Evolutionary conservation across 768 basidiomycete species (phyloP).

Genomic region (Arthromyces matolae): DNA sequence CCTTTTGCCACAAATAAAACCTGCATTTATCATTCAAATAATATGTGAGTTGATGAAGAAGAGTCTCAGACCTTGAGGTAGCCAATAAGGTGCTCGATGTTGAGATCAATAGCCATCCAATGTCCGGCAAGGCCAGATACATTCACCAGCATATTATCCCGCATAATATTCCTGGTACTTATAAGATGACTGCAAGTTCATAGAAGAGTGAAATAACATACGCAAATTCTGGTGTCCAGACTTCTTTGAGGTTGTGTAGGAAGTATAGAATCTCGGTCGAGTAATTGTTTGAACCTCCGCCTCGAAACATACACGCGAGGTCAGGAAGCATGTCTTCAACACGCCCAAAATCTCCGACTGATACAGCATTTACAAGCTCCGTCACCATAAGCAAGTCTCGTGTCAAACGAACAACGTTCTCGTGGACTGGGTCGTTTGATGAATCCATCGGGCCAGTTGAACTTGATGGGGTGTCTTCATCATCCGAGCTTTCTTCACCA

Average conservation of each 20-base stretch:
- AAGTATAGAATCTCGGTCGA: slow-evolving; percentile 28
- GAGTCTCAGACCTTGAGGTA: slow-evolving; percentile 26
- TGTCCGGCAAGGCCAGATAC: slow-evolving; percentile 28
- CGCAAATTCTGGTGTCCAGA: slow-evolving; percentile 32
- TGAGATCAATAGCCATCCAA: slow-evolving; percentile 31
- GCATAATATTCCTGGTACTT: slow-evolving; percentile 29
- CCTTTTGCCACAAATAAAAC: slow-evolving; percentile 28
- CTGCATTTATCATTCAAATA: slow-evolving; percentile 7
- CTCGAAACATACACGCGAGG: slow-evolving; percentile 27
- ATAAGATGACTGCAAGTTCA: background rate
- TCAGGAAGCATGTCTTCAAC: slow-evolving; percentile 27
- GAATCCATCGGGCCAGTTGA: background rate
- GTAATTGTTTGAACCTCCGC: slow-evolving; percentile 30
- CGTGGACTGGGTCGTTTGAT: slow-evolving; percentile 14
- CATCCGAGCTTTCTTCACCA: background rate
- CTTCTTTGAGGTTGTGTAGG: slow-evolving; percentile 23
- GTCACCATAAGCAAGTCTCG: slow-evolving; percentile 28
- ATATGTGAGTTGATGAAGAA: background rate
- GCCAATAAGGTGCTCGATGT: slow-evolving; percentile 35
- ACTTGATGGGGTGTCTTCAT: background rate
- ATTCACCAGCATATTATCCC: slow-evolving; percentile 33
- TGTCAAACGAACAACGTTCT: slow-evolving; percentile 24
- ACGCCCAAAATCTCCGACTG: slow-evolving; percentile 28
- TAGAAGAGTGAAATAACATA: slow-evolving; percentile 12
- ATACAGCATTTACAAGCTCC: slow-evolving; percentile 25